phyloP scores from a whole-genome alignment of 192 early-diverging fungal genomes.

The Obelidium mucronatum region DNA sequence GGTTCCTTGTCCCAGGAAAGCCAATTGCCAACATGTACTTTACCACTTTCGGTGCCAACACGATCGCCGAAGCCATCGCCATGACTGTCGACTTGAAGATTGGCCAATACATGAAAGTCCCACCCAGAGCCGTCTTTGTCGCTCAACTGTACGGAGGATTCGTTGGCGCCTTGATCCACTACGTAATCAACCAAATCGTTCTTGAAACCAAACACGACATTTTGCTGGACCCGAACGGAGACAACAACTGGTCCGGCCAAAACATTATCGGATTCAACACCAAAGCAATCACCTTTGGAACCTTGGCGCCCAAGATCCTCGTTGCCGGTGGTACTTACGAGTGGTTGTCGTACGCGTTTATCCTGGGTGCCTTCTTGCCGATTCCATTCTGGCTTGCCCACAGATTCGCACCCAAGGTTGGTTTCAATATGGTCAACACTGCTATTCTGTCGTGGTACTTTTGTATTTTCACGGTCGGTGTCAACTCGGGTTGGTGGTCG shows the following conservation, averaged over 20 bases:
- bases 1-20: conserved; percentile 52
- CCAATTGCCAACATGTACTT: conserved; percentile 74
- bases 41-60: conserved; percentile 72
- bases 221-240: conserved; percentile 41
- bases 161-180: conserved; percentile 46
- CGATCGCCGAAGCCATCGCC: conserved; percentile 65
- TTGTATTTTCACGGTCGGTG: too few relatives aligned
- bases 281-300: conserved; percentile 82
- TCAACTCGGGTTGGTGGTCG: too few relatives aligned
- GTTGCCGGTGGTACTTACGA: conserved; percentile 68
- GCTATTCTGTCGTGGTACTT: conserved; percentile 70
- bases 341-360: conserved; percentile 49
- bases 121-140: conserved; percentile 76
- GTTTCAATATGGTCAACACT: conserved; percentile 73
- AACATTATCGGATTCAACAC: conserved; percentile 69
- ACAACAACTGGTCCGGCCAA: conserved; percentile 73
- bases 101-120: conserved; percentile 43
- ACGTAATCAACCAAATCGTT: conserved; percentile 25
- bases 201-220: conserved; percentile 15
- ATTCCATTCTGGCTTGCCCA: conserved; percentile 73
- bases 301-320: conserved; percentile 65
- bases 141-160: conserved; percentile 79
- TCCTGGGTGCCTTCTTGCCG: conserved; percentile 60
- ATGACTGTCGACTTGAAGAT: conserved; percentile 65
- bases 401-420: conserved; percentile 68